Evolutionary conservation across 1,284 basidiomycete species (phyloP), one percentile per base, ranked within the genome.

Genomic region (Fistulina hepatica): DNA sequence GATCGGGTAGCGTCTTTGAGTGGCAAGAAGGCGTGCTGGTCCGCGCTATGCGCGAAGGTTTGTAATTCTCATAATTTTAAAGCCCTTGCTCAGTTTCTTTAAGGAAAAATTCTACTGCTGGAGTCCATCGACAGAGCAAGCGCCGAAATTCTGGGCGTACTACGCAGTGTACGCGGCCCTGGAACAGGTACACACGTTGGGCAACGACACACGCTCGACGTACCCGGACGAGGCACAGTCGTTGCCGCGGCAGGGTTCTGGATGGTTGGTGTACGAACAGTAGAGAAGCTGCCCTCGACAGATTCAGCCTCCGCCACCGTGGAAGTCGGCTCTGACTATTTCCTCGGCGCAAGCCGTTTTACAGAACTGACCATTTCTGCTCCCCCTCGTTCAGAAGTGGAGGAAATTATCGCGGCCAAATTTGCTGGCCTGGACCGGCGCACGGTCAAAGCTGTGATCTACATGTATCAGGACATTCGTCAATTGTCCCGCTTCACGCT

Each of bases 11-110:
- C 8, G 80, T 80, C 0, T 99, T 98, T 50, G 89, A 94, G 52
- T 98, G 93, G 85, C 86, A 86, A 55, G 93, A 98, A 49, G 95
- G 95, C 9, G 84, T 93, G 0, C 67, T 99, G 32, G 81, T 94
- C 5, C 83, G 86, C 33, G 86, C 94, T 0, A 83, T 98, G 65
- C 73, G 79, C 28, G 28, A 13, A 5, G 28, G 28, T 4, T 19
- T 13, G 9, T 31, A 19, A 19, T 13, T 31, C 28, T n/a, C n/a
- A n/a, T n/a, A n/a, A n/a, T n/a, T n/a, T n/a, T n/a, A n/a, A n/a
- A n/a, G n/a, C n/a, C n/a, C n/a, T n/a, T n/a, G n/a, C n/a, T n/a
- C n/a, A n/a, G n/a, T n/a, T n/a, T n/a, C n/a, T n/a, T n/a, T 79
- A 88, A 48, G 95, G 95, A 10, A 79, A 81, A 53, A 98, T 95